Conservation (phyloP, 345 rosid genomes). For the Hibiscus syriacus region DNA sequence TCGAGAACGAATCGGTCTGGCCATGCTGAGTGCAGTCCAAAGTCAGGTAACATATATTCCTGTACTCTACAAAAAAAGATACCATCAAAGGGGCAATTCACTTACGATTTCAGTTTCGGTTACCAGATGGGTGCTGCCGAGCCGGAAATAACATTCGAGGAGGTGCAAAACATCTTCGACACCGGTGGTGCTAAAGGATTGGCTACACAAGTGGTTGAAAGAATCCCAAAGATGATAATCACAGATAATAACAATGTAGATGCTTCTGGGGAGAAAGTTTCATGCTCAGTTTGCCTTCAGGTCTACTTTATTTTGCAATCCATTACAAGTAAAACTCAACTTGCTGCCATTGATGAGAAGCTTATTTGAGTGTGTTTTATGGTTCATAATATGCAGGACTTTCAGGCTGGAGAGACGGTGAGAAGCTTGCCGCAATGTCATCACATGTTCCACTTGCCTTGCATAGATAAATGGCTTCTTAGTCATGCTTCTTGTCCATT, state of each 20-base stretch:
- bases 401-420: conserved; percentile 85
- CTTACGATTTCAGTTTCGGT: too few relatives aligned
- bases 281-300: conserved; percentile 98
- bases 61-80: too few relatives aligned
- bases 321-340: neutral
- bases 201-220: conserved; percentile 66
- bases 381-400: conserved; percentile 47
- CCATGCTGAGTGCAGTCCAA: conserved; percentile 98
- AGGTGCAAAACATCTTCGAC: conserved; percentile 75
- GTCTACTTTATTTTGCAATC: conserved; percentile 17
- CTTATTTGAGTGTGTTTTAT: conserved; percentile 6
- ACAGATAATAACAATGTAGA: conserved; percentile 49
- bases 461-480: conserved; percentile 90
- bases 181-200: conserved; percentile 49
- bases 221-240: conserved; percentile 75
- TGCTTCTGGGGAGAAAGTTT: conserved; percentile 67
- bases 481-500: conserved; percentile 86
- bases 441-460: conserved; percentile 91
- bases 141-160: conserved; percentile 52
- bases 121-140: conserved; percentile 70
- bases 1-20: conserved; percentile 95
- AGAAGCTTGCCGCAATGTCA: conserved; percentile 93
- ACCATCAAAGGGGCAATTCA: too few relatives aligned
- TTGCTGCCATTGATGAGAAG: neutral
- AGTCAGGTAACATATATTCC: conserved; percentile 59